Evolutionary conservation across 1,284 basidiomycete genomes (phyloP).

Genomic region (Trametes hirsuta): DNA sequence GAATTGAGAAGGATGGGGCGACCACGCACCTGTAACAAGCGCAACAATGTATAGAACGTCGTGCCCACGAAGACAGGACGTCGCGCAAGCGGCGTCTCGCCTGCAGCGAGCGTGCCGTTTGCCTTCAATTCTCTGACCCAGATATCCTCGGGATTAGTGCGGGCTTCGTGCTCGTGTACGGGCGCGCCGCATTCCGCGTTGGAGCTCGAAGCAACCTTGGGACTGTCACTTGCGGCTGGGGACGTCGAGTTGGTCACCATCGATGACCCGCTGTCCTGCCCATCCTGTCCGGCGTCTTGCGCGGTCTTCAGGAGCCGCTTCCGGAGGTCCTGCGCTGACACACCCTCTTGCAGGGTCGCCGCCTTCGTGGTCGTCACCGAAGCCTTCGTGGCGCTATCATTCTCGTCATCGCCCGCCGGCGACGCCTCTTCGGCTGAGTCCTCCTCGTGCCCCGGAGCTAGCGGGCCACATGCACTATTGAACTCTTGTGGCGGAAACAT

Average conservation of each 20-base stretch:
- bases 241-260: constrained; percentile 29
- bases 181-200: not conserved
- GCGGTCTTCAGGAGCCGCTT: constrained; percentile 78
- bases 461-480: constrained; percentile 70
- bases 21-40: constrained; percentile 79
- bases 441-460: constrained; percentile 46
- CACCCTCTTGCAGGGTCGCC: constrained; percentile 49
- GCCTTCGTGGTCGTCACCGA: constrained; percentile 38
- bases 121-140: constrained; percentile 58
- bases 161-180: constrained; percentile 20
- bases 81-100: constrained; percentile 40
- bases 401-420: constrained; percentile 42
- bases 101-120: constrained; percentile 31
- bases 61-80: constrained; percentile 90
- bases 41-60: constrained; percentile 88
- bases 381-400: constrained; percentile 7
- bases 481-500: constrained; percentile 79
- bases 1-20: constrained; percentile 1
- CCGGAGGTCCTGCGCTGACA: constrained; percentile 71
- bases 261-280: constrained; percentile 29
- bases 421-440: constrained; percentile 40
- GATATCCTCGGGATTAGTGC: constrained; percentile 46
- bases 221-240: constrained; percentile 24
- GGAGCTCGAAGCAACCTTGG: constrained; percentile 5
- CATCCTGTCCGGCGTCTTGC: constrained; percentile 51